Evolutionary conservation across 2,329 filamentous ascomycete genomes (phyloP).

Genomic region (Fusarium tuaranense): DNA sequence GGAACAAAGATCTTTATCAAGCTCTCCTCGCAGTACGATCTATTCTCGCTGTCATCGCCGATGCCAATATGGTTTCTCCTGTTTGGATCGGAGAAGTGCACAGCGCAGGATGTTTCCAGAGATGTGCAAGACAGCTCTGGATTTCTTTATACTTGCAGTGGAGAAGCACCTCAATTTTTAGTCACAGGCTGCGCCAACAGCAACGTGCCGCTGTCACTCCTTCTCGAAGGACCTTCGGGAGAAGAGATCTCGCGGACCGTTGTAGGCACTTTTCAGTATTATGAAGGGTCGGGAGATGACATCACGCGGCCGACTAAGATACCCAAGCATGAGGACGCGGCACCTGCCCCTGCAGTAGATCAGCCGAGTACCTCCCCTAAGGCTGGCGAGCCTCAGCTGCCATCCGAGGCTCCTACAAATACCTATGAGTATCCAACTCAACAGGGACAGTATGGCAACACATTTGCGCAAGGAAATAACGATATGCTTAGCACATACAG

Average conservation of each 20-base stretch:
- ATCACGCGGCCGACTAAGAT: conserved; percentile 54
- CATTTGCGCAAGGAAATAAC: conserved; percentile 57
- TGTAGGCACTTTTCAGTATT: conserved; percentile 61
- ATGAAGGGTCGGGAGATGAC: conserved; percentile 62
- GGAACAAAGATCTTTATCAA: conserved; percentile 80
- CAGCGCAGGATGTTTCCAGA: conserved; percentile 70
- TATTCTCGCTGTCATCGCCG: conserved; percentile 68
- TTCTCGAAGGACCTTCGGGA: conserved; percentile 64
- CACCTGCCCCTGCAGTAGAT: conserved; percentile 52
- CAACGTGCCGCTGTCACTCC: conserved; percentile 67
- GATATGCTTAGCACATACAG: conserved; percentile 69
- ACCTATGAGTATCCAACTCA: conserved; percentile 60
- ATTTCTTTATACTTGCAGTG: conserved; percentile 78
- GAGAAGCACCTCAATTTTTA: conserved; percentile 74
- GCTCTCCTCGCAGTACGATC: conserved; percentile 80
- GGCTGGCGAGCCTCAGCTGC: conserved; percentile 53
- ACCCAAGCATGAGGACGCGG: conserved; percentile 51
- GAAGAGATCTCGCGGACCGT: conserved; percentile 64
- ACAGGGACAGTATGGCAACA: conserved; percentile 53
- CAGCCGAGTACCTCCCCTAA: conserved; percentile 57
- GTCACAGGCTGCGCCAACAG: conserved; percentile 62
- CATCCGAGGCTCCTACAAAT: conserved; percentile 56
- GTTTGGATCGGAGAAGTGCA: conserved; percentile 82
- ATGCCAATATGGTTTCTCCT: conserved; percentile 72
- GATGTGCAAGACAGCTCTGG: conserved; percentile 67